Evolutionary conservation across 2,329 filamentous ascomycete species (phyloP), one percentile per base, ranked within the genome.

Genomic region (Fusarium pseudoanthophilum): DNA sequence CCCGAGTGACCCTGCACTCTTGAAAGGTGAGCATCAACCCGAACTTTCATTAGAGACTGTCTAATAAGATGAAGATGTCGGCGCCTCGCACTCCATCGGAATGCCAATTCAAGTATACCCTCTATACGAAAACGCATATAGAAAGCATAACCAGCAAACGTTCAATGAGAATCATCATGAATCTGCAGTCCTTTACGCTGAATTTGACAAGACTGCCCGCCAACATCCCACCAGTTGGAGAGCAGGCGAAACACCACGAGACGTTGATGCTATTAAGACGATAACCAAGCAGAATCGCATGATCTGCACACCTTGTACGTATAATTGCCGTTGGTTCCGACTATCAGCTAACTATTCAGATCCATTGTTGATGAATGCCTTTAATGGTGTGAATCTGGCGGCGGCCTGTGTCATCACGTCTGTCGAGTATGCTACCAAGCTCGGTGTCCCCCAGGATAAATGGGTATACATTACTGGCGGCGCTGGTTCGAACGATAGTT

Each of bases 351-450:
- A 57, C 1, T 2, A 4, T 2, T 5, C 53, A 92, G 90, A 92
- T 80, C 90, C 90, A 0, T 81, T 93, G 0, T 80, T 92, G 15
- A 92, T 92, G 91, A 93, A 93, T 75, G 91, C 91, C 1, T 92
- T 92, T 81, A 93, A 92, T 72, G 91, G 85, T 4, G 87, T 93
- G 40, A 92, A 93, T 67, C 81, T 92, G 20, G 87, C 90, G 5
- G 88, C 85, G 1, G 89, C 90, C 13, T 86, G 87, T 64, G 83
- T 93, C 21, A 66, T 93, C 8, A 92, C 91, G 1, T 89, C 89
- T 0, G 84, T 83, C 0, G 83, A 88, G 2, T 83, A 85, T 75
- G 91, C 91, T 0, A 80, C 79, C 46, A 79, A 86, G 48, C 81
- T 92, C 4, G 86, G 86, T 0, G 85, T 92, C 16, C 85, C 88